Conservation (phyloP, 495 filamentous ascomycete genomes). For the Neurospora cerealis region DNA sequence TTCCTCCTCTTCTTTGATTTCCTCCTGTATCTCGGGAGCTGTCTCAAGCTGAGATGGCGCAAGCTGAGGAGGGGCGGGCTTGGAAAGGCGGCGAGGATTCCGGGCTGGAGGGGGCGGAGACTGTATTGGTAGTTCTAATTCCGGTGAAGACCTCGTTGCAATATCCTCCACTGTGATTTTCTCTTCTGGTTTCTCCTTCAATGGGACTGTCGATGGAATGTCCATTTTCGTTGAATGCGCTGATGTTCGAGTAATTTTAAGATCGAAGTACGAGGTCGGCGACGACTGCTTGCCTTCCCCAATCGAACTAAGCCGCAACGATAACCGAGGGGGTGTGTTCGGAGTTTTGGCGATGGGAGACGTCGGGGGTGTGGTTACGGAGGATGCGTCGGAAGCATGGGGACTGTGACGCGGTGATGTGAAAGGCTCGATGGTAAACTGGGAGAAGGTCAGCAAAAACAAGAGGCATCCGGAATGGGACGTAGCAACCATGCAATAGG, state of each 20-base stretch:
- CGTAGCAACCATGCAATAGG: background rate
- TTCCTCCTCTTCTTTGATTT: slow-evolving; percentile 8
- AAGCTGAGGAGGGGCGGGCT: slow-evolving; percentile 7
- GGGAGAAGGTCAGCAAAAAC: slow-evolving; percentile 1
- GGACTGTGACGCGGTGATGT: slow-evolving; percentile 19
- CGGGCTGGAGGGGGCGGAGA: slow-evolving; percentile 16
- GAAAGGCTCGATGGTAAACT: slow-evolving; percentile 14
- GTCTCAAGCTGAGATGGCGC: slow-evolving; percentile 8
- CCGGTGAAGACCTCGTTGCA: background rate
- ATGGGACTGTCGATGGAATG: background rate
- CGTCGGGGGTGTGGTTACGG: slow-evolving; percentile 12
- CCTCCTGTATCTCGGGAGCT: background rate
- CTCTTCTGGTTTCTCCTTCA: background rate
- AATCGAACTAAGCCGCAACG: slow-evolving; percentile 22
- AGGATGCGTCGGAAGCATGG: slow-evolving; percentile 17
- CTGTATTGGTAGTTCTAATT: background rate
- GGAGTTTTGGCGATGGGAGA: slow-evolving; percentile 17
- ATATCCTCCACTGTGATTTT: background rate
- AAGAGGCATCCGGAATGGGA: background rate
- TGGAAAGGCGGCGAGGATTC: slow-evolving; percentile 21
- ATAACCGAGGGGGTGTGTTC: slow-evolving; percentile 21
- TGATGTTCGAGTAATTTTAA: background rate
- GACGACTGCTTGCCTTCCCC: slow-evolving; percentile 3
- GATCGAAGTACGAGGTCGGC: slow-evolving; percentile 9
- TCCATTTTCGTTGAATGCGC: background rate